Percentiles rank a stretch among this genome's conserved stretches.
phyloP scores from a whole-genome alignment of 2,329 filamentous ascomycete genomes.

The Aspergillus sergii region DNA sequence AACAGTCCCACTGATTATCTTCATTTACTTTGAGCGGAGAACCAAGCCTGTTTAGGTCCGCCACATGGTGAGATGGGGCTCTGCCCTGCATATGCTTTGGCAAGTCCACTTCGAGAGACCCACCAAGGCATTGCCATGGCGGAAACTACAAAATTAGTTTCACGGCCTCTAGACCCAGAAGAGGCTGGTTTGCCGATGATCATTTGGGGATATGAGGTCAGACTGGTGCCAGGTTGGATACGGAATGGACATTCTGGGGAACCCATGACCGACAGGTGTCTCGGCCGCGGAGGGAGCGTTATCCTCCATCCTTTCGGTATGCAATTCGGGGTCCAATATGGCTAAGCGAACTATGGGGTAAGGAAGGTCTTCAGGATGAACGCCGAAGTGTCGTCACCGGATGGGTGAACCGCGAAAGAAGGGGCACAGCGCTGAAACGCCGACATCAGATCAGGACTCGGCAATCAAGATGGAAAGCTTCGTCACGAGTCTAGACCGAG shows the following conservation, averaged over 20 bases:
- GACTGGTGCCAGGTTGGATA: conserved; percentile 2
- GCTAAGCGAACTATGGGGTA: conserved; percentile 1
- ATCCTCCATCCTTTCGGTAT: conserved; percentile 17
- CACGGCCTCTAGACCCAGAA: conserved; percentile 8
- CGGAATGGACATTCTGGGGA: conserved; percentile 21
- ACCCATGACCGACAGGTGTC: conserved; percentile 20
- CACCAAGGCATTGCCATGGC: conserved; percentile 4
- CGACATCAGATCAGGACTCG: conserved; percentile 13
- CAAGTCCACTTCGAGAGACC: conserved; percentile 1
- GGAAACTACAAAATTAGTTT: conserved; percentile 11
- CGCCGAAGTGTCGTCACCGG: conserved; percentile 10
- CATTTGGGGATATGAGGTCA: neutral
- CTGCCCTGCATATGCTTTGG: conserved; percentile 13
- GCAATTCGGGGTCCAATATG: conserved; percentile 9
- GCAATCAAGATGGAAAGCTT: conserved; percentile 15
- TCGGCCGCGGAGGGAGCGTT: conserved; percentile 15
- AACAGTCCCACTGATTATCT: conserved; percentile 6
- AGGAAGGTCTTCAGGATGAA: neutral
- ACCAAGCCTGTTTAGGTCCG: conserved; percentile 11
- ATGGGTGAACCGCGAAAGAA: conserved; percentile 14
- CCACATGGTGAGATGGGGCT: conserved; percentile 14
- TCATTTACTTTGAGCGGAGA: conserved; percentile 7
- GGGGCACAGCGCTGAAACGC: conserved; percentile 22
- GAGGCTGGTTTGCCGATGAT: conserved; percentile 14
- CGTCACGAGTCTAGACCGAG: conserved; percentile 19